phyloP scores from a whole-genome alignment of 805 yeast genomes.

The Pichia heedii region DNA sequence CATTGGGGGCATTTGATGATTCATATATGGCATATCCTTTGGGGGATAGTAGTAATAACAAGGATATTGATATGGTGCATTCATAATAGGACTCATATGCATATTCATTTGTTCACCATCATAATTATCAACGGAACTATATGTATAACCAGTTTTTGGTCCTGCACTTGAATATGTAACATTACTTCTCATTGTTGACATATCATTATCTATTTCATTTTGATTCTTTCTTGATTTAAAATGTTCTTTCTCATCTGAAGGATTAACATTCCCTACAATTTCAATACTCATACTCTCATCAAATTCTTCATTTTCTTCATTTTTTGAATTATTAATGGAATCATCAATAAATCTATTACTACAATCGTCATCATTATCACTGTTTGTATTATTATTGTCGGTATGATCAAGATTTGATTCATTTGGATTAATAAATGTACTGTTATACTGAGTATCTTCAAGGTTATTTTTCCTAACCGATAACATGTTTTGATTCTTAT shows the following conservation, averaged over 20 bases:
- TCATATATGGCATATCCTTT: slow-evolving; percentile 17
- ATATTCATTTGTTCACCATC: slow-evolving; percentile 9
- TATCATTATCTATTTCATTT: slow-evolving; percentile 14
- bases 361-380: not conserved
- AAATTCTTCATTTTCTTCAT: slow-evolving; percentile 9
- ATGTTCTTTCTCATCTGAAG: slow-evolving; percentile 8
- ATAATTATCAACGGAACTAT: slow-evolving; percentile 21
- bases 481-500: not conserved
- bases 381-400: not conserved
- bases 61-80: slow-evolving; percentile 16
- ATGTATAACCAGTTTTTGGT: slow-evolving; percentile 23
- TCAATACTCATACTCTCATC: slow-evolving; percentile 6
- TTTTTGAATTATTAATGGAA: not conserved
- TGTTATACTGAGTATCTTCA: not conserved
- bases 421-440: not conserved
- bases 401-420: not conserved
- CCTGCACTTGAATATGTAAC: slow-evolving; percentile 22
- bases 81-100: not conserved
- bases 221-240: not conserved
- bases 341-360: not conserved
- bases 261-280: not conserved
- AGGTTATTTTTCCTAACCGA: not conserved
- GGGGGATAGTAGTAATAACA: slow-evolving; percentile 24
- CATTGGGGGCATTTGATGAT: slow-evolving; percentile 3
- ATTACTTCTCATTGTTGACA: slow-evolving; percentile 18